Evolutionary conservation across 75 land plant species (phyloP), one percentile per base, ranked within the genome.

Genomic region (Cryptomeria japonica): DNA sequence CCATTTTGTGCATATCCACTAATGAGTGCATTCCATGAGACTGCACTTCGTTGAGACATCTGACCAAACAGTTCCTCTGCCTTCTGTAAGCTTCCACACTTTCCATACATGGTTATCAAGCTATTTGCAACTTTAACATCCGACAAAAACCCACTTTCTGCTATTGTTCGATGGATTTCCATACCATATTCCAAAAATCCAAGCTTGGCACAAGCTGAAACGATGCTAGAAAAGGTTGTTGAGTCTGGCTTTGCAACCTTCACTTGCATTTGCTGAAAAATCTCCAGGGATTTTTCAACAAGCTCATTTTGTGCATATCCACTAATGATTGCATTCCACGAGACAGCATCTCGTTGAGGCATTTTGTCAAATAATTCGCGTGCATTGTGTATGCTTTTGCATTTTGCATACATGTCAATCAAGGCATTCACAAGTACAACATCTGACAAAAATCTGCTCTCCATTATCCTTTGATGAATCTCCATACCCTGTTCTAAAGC

Each of bases 371-470:
- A 88, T 25, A 88, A 14, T 8, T 41, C 11, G 36, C 38, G 49
- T 5, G 90, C 91, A 42, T 90, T 86, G 55, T 19, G 36, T 38
- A 85, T 28, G 37, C 80, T 88, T 68, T 84, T 90, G 18, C 87
- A 85, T 31, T 58, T 88, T 13, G 86, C 86, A 85, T 90, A 90
- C 91, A 90, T 88, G 88, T 89, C 85, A 28, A 91, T 39, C 41
- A 89, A 25, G 18, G 91, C 91, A 42, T 79, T 91, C 15, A 51
- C 77, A 70, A 91, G 44, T 61, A 53, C 31, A 53, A 56, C 70
- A 47, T 90, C 91, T 39, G 12, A 51, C n/a, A 46, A 37, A 41
- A 90, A 82, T 1, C 90, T 75, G 10, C 56, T 46, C 22, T 73
- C 85, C 53, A 75, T 73, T 46, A 85, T 88, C 4, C 64, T 61